Conservation (phyloP, 2,329 filamentous ascomycete genomes). For the Ascochyta koolunga region DNA sequence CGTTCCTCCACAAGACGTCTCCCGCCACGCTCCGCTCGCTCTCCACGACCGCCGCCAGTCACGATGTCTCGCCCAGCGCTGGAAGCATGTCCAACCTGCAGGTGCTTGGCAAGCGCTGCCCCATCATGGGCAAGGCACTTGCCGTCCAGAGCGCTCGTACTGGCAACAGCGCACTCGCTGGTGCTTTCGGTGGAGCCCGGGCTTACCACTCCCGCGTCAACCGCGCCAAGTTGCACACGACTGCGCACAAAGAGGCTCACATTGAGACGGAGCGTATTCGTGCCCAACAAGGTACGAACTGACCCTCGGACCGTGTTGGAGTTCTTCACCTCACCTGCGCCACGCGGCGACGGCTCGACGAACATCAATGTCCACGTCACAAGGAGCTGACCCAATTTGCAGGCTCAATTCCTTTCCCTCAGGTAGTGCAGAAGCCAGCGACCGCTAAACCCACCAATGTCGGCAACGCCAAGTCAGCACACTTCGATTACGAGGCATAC, state of each 20-base stretch:
- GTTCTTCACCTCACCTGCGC: slow-evolving; percentile 8
- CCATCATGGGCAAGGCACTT: slow-evolving; percentile 97
- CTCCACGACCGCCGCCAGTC: slow-evolving; percentile 72
- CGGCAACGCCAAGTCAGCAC: slow-evolving; percentile 56
- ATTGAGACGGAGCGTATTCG: slow-evolving; percentile 62
- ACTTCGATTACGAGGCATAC: slow-evolving; percentile 91
- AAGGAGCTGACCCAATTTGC: not conserved
- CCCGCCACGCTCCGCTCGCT: slow-evolving; percentile 89
- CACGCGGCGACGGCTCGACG: not conserved
- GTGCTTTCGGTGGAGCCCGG: slow-evolving; percentile 57
- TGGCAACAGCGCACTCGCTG: slow-evolving; percentile 53
- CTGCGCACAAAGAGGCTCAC: slow-evolving; percentile 75
- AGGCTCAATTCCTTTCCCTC: slow-evolving; percentile 41
- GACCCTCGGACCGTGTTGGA: not conserved
- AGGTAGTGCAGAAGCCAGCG: slow-evolving; percentile 33
- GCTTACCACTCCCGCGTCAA: slow-evolving; percentile 58
- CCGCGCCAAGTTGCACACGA: slow-evolving; percentile 83
- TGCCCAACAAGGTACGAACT: slow-evolving; percentile 51
- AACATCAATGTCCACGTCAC: slow-evolving; percentile 2
- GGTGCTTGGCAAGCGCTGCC: slow-evolving; percentile 90
- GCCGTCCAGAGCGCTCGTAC: slow-evolving; percentile 73
- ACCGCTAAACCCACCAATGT: slow-evolving; percentile 32
- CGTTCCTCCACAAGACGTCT: slow-evolving; percentile 93
- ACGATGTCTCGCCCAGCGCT: slow-evolving; percentile 75
- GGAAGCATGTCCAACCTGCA: slow-evolving; percentile 97